These are phyloP conservation scores for Trichophaea hybrida DNA, from an alignment of 2,329 filamentous ascomycete species.

Conservation along the genomic window DNA sequence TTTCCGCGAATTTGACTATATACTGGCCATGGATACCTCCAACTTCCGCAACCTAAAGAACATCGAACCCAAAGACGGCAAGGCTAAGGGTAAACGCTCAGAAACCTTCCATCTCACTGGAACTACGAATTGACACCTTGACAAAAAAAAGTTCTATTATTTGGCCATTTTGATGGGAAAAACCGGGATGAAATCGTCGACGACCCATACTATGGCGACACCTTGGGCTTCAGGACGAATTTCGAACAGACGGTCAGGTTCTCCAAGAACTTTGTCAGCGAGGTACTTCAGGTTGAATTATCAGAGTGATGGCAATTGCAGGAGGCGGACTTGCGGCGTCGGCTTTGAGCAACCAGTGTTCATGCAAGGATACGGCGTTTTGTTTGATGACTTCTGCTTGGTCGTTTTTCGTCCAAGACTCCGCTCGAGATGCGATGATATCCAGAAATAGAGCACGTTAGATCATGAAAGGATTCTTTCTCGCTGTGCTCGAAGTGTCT, in stretches of 20 bases:
- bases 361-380: neutral
- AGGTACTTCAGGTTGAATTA: slow-evolving; percentile 36
- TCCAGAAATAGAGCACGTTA: too few species aligned
- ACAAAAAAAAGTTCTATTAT: slow-evolving; percentile 49
- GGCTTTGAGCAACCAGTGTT: neutral
- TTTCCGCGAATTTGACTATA: slow-evolving; percentile 77
- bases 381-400: too few species aligned
- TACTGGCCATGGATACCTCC: slow-evolving; percentile 80
- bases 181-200: slow-evolving; percentile 53
- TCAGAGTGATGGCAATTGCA: neutral
- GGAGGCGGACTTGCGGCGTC: neutral
- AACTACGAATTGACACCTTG: neutral
- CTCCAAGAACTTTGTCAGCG: slow-evolving; percentile 57
- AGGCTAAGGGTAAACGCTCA: slow-evolving; percentile 36
- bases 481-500: too few species aligned
- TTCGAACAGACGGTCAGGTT: slow-evolving; percentile 73
- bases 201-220: slow-evolving; percentile 88
- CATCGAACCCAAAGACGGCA: slow-evolving; percentile 41
- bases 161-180: slow-evolving; percentile 62
- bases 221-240: slow-evolving; percentile 67
- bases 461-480: too few species aligned
- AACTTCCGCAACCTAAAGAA: slow-evolving; percentile 60
- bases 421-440: too few species aligned
- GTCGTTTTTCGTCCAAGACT: too few species aligned
- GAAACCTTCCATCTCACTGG: neutral